phyloP scores from a whole-genome alignment of 306 rosid species.

The Pachyrhizus erosus region DNA sequence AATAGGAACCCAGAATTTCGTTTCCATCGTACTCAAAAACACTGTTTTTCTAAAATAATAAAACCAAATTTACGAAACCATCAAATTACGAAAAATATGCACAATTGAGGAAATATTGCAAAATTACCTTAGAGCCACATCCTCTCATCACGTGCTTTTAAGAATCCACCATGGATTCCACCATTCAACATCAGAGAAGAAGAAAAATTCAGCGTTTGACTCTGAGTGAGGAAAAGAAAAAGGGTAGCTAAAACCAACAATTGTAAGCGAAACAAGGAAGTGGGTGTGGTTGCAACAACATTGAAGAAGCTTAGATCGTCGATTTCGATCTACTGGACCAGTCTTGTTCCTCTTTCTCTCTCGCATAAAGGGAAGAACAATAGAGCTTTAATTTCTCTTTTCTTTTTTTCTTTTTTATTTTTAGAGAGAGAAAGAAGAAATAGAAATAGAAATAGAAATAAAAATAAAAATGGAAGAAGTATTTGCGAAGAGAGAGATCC shows the following conservation, averaged over 20 bases:
- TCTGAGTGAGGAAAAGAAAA: constrained; percentile 36
- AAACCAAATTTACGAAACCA: constrained; percentile 50
- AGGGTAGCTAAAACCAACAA: constrained; percentile 45
- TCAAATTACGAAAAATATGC: constrained; percentile 34
- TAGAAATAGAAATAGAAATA: background rate
- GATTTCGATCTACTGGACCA: constrained; percentile 94
- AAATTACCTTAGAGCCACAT: constrained; percentile 88
- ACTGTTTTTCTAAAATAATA: background rate
- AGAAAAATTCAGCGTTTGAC: constrained; percentile 36
- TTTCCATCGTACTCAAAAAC: constrained; percentile 29
- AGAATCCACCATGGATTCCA: constrained; percentile 57
- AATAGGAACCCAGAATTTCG: constrained; percentile 39
- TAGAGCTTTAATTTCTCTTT: background rate
- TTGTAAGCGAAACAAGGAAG: constrained; percentile 51
- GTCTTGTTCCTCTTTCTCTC: constrained; percentile 49
- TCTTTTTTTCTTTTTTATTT: background rate
- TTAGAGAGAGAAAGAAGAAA: constrained; percentile 45
- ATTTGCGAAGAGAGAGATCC: constrained; percentile 70
- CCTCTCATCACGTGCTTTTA: constrained; percentile 50
- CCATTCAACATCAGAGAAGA: constrained; percentile 40
- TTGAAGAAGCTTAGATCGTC: constrained; percentile 75
- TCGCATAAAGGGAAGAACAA: constrained; percentile 46
- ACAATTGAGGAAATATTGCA: constrained; percentile 30
- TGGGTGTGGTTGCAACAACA: constrained; percentile 65
- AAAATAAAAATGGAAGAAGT: background rate